Evolutionary conservation across 2,329 filamentous ascomycete genomes (phyloP).

Genomic region (Dactylellina sp.): DNA sequence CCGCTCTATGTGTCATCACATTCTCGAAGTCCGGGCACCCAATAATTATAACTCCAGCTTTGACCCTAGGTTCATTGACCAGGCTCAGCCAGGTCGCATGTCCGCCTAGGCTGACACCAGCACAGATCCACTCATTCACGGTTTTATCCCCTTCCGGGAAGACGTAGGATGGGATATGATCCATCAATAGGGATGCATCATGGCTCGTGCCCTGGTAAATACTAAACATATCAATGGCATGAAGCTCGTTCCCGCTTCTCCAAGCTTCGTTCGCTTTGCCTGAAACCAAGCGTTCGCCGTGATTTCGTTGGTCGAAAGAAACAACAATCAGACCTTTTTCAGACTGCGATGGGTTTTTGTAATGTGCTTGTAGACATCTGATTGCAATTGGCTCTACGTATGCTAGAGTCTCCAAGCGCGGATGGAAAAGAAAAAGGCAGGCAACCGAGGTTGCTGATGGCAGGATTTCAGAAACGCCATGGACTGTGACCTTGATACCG

Average conservation of each 20-base stretch:
- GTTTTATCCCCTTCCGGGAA: constrained; percentile 64
- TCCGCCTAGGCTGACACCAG: constrained; percentile 87
- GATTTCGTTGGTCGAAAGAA: constrained; percentile 92
- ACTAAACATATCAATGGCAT: constrained; percentile 93
- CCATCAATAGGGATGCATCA: constrained; percentile 81
- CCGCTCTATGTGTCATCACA: constrained; percentile 83
- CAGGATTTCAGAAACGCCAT: constrained; percentile 81
- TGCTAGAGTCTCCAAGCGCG: constrained; percentile 76
- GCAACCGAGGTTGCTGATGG: constrained; percentile 70
- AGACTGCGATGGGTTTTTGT: constrained; percentile 63
- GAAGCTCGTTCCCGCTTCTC: constrained; percentile 79
- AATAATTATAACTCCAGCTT: constrained; percentile 81
- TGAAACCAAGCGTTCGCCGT: constrained; percentile 73
- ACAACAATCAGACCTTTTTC: constrained; percentile 77
- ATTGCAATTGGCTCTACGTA: constrained; percentile 81
- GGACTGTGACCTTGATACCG: constrained; percentile 81
- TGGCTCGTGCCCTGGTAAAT: constrained; percentile 77
- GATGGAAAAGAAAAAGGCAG: constrained; percentile 92
- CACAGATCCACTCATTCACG: constrained; percentile 65
- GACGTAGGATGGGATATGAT: constrained; percentile 69
- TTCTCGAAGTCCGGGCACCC: constrained; percentile 89
- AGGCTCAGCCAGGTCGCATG: constrained; percentile 88
- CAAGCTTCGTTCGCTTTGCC: constrained; percentile 76
- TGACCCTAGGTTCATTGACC: constrained; percentile 80
- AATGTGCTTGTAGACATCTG: constrained; percentile 77